Base-by-base conservation (phyloP, 1,284 basidiomycete genomes). In the Trametes polyzona region DNA sequence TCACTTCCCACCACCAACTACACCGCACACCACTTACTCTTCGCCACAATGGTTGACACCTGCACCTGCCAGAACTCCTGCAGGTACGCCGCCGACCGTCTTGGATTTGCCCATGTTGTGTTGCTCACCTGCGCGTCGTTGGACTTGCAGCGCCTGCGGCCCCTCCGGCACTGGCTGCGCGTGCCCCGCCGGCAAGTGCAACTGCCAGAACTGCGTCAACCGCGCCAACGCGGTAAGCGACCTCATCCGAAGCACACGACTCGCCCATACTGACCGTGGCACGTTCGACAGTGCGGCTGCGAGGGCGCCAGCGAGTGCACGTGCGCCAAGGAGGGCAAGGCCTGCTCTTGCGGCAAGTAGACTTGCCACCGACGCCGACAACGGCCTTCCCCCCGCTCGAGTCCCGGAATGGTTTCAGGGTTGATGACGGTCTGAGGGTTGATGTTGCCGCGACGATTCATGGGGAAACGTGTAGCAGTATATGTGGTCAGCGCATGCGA, bases 121-220 rank as follows among this genome's bases (percentile, higher is more conserved):
- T 3, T 14, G n/a, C 35, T 42, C 16, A 16, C 21, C 10, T 17
- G 17, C 39, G 9, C 35, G 30, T 23, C 19, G n/a, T 24, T n/a
- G n/a, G 21, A 14, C 3, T 37, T 23, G 24, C 35, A 71, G 69
- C 19, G 53, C 66, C 17, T 71, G 68, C 50, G 69, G 69, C 17
- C 64, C 68, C 44, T 40, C 42, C 16, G 62, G 65, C 29, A 66
- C 59, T 12, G 64, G 61, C 16, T 70, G 69, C 44, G 59, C 56
- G 11, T 72, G 70, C 60, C 47, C 64, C 27, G 63, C 67, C 53
- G 63, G 63, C 44, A 54, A 64, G 40, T 72, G 70, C 62, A 60
- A 58, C 54, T 72, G 70, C 62, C 36, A 55, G 24, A 56, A 63
- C 47, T 72, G 70, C 59, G 54, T 52, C 8, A 72, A 72, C 62